Evolutionary conservation across 495 filamentous ascomycete species (phyloP), one percentile per base, ranked within the genome.

Genomic region (Collariella sp.): DNA sequence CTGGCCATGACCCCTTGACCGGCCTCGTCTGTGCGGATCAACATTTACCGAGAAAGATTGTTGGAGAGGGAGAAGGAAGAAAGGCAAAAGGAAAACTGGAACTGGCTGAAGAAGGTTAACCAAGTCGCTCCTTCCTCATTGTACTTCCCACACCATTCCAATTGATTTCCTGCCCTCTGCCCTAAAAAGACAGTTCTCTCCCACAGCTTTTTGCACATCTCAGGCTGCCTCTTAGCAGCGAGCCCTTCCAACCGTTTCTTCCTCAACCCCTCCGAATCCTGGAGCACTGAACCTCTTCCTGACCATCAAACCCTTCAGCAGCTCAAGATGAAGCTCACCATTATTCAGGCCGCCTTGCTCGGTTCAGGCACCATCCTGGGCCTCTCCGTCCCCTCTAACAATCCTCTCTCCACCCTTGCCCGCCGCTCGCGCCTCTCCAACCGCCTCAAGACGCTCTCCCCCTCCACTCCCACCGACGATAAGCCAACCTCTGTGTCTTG

Each of bases 401-500:
- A 58, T 5, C 46, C 24, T 1, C 31, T 55, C 22, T 51, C 18
- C 11, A 39, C 48, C 18, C 47, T 51, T 3, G 16, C 36, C 15
- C 61, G 51, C 33, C 39, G 35, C 50, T 49, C 54, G 0, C 36
- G 43, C 35, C 41, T 54, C 36, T 29, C 22, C 5, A 13, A 16
- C 26, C 52, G 57, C 33, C 54, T 50, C 34, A 33, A 50, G 1
- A 26, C 19, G 11, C 54, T 83, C 12, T 79, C 79, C 13, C 81
- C 84, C 43, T 79, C 83, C 52, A 81, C 79, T 2, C n/a, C 35
- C 13, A 5, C 15, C 5, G 76, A 79, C 57, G 81, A 77, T 7
- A 64, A 62, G 50, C 70, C 68, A 11, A 77, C 80, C 1, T 81
- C 84, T 46, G 62, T 86, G 38, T 79, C 84, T 60, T 60, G 50